Evolutionary conservation across 805 yeast genomes (phyloP).

Genomic region (Kodamaea kaohsiungensis): DNA sequence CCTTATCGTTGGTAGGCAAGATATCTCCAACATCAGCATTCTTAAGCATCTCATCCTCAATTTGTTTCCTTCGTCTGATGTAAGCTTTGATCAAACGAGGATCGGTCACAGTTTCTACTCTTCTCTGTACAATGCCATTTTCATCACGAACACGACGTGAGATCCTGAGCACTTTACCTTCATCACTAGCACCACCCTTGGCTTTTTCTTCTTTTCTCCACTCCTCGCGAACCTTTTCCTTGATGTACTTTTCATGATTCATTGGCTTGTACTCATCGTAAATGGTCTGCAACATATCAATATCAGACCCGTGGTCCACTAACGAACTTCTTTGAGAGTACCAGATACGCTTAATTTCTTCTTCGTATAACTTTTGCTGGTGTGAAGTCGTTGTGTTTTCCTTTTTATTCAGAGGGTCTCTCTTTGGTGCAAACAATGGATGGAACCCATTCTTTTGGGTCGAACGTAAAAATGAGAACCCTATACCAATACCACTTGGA

Average conservation of each 20-base stretch:
- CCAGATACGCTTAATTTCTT: conserved; percentile 89
- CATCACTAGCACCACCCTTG: conserved; percentile 25
- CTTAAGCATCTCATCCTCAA: conserved; percentile 53
- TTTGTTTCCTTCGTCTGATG: conserved; percentile 65
- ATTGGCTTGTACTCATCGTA: conserved; percentile 41
- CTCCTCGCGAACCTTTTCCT: conserved; percentile 36
- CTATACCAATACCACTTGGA: conserved; percentile 88
- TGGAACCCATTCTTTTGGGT: conserved; percentile 93
- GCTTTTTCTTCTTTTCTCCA: conserved; percentile 32
- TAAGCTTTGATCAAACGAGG: conserved; percentile 87
- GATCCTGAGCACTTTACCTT: conserved; percentile 44
- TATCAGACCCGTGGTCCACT: conserved; percentile 35
- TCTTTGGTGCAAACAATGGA: conserved; percentile 37
- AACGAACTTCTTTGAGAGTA: conserved; percentile 72
- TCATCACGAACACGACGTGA: conserved; percentile 80
- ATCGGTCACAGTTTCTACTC: conserved; percentile 75
- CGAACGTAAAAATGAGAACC: conserved; percentile 82
- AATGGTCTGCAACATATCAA: conserved; percentile 34
- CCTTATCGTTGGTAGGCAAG: conserved; percentile 79
- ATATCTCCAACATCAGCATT: conserved; percentile 73
- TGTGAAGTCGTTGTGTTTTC: conserved; percentile 39
- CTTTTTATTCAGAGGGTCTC: conserved; percentile 37
- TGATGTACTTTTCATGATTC: conserved; percentile 32
- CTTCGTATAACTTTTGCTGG: conserved; percentile 91
- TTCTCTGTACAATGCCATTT: conserved; percentile 83